Evolutionary conservation across 345 rosid species (phyloP), one percentile per base, ranked within the genome.

Genomic region (Noccaea bulbosa): DNA sequence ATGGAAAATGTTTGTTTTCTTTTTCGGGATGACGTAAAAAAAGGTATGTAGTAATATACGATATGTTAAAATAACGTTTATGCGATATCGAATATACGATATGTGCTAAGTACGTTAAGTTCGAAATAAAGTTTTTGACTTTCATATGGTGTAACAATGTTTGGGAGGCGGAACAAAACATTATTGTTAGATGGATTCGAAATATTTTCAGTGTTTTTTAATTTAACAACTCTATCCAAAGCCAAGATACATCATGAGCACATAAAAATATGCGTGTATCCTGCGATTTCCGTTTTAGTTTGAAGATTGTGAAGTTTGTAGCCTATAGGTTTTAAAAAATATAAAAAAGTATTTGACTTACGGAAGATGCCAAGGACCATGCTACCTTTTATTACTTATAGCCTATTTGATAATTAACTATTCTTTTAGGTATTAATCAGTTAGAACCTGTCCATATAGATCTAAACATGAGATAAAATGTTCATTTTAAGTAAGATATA

Each of bases 331-430:
- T 20, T 10, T 43, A 38, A 58, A 71, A 45, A 65, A 32, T 49
- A 57, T 10, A 30, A 53, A 8, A 8, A 65, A 41, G 32, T 17
- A 9, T 50, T 61, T 58, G 69, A 67, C 67, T 74, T 43, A 14
- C 43, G 73, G 72, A 67, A 59, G 67, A 39, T 24, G 78, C 78
- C 77, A 74, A 67, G 78, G 48, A 74, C 52, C 78, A 74, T 67
- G 78, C 78, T 57, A 41, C 61, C 17, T 51, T 67, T 20, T 20
- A 11, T 43, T 14, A 47, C 67, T 49, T 48, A 44, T 50, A 12
- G 7, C 67, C 34, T 58, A 33, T 33, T 58, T 58, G 54, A 50
- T 66, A 34, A 58, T 60, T 59, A 50, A 43, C 48, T 33, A 50
- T 20, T 66, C 22, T 12, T 12, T 45, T 9, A 47, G 8, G 45